Conservation (phyloP, 2,329 filamentous ascomycete genomes). For the Phaeophleospora eucalypticola region DNA sequence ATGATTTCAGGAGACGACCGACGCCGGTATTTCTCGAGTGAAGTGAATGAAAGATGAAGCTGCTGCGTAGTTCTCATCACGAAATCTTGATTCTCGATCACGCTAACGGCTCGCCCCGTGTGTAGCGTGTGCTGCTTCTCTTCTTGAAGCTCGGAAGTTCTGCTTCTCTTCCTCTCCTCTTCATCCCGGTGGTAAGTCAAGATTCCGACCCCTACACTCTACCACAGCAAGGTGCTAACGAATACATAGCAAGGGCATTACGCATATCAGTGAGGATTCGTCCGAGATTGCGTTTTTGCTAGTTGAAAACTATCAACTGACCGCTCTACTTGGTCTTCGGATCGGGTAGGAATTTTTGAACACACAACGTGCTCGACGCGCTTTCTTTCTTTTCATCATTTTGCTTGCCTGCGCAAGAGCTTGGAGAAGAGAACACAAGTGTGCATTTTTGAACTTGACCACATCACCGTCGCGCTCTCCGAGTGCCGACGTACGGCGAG, state of each 20-base stretch:
- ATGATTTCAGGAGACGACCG: too few relatives aligned
- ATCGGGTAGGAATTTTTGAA: conserved; percentile 77
- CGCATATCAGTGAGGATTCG: conserved; percentile 80
- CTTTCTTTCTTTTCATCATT: conserved; percentile 22
- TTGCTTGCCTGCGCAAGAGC: conserved; percentile 2
- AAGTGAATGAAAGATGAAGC: too few relatives aligned
- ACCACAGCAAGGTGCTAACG: background rate
- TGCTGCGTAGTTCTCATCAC: too few relatives aligned
- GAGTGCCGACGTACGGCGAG: too few relatives aligned
- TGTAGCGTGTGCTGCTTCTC: too few relatives aligned
- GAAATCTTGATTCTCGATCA: too few relatives aligned
- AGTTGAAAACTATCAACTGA: conserved; percentile 82
- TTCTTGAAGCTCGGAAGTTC: background rate
- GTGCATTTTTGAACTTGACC: too few relatives aligned
- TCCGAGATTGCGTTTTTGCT: conserved; percentile 86
- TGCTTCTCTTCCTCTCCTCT: background rate
- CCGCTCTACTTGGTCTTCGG: conserved; percentile 68
- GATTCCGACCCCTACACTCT: background rate
- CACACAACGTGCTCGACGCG: conserved; percentile 1
- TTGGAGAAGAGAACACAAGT: conserved; percentile 8
- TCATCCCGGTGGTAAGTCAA: background rate
- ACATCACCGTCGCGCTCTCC: background rate
- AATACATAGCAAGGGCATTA: conserved; percentile 68
- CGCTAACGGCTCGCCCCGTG: too few relatives aligned
- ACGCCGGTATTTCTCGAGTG: too few relatives aligned